Base-by-base conservation (phyloP, 2,329 filamentous ascomycete genomes). In the Penicillium sp. region DNA sequence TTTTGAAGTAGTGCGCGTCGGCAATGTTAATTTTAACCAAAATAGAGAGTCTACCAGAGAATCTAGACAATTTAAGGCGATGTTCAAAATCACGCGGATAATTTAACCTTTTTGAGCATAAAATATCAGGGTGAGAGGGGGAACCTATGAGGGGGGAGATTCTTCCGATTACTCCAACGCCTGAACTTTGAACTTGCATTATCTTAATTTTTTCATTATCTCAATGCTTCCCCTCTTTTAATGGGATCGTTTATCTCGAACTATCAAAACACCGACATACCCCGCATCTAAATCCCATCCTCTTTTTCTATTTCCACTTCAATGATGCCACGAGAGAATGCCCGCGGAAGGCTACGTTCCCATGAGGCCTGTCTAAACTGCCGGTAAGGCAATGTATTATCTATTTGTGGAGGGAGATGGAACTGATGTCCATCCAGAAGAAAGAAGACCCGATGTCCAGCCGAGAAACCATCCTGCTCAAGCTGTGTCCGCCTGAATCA, bases 361-460 rank as follows among this genome's bases (percentile, higher is more conserved):
- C 67, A 72, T 48, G 67, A 71, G 50, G 69, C 69, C 26, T 72
- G 69, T 55, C 71, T 80, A 48, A 79, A 77, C 58, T 81, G 79
- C 77, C 72, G 78, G 78, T 81, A 47, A 55, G 72, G 28, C 51
- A 26, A 33, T 25, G 7, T 10, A n/a, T n/a, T 26, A 4, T 17
- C 14, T 31, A 12, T 12, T 16, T 36, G 16, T 12, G 3, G 36
- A 7, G 17, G 3, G 36, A 9, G 17, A 12, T 30, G n/a, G 10
- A 35, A 41, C 55, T 66, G 41, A 67, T 55, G 36, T 47, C 41
- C 43, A 17, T 30, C 46, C 51, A 77, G 78, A 64, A 68, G 78
- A 50, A 81, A 82, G 62, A 82, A 82, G 63, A 80, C 76, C 2
- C 75, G 80, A 33, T 82, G 80, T 62, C 80, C 80, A 0, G 80